Conservation (phyloP, 2,329 filamentous ascomycete genomes). For the Ophiostoma sp. region DNA sequence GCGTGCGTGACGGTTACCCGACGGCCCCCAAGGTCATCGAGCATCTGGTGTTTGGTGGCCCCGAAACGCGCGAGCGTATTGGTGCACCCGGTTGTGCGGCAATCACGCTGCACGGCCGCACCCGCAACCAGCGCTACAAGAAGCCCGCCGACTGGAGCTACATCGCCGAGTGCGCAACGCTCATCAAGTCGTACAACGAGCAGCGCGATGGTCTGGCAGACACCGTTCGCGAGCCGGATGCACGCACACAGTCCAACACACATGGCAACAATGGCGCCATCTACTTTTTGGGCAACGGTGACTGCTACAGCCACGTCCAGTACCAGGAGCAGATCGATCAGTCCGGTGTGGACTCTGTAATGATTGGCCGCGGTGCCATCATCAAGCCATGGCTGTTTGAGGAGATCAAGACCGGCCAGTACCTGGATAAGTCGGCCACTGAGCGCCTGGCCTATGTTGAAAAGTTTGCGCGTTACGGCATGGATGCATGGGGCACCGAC, state of each 20-base stretch:
- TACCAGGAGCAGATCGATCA: constrained; percentile 74
- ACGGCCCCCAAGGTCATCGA: constrained; percentile 77
- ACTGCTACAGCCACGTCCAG: constrained; percentile 88
- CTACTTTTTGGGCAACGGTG: constrained; percentile 94
- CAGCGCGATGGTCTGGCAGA: constrained; percentile 63
- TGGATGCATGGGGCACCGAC: constrained; percentile 93
- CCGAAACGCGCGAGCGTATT: constrained; percentile 62
- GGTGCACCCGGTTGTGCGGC: constrained; percentile 83
- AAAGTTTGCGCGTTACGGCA: constrained; percentile 81
- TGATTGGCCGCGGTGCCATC: constrained; percentile 92
- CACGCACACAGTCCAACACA: constrained; percentile 61
- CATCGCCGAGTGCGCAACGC: constrained; percentile 79
- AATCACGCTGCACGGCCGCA: constrained; percentile 91
- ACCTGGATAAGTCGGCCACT: constrained; percentile 86
- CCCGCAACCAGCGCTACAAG: constrained; percentile 90
- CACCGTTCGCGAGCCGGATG: constrained; percentile 71
- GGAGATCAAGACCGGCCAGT: constrained; percentile 86
- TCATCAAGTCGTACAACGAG: constrained; percentile 74
- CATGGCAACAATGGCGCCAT: constrained; percentile 55
- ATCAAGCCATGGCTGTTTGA: constrained; percentile 99
- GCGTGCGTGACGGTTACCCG: constrained; percentile 67
- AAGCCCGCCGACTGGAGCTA: constrained; percentile 91
- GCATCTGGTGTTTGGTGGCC: constrained; percentile 72
- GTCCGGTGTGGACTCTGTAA: constrained; percentile 81
- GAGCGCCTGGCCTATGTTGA: constrained; percentile 83